Evolutionary conservation across 179 eudicot species (phyloP), one percentile per base, ranked within the genome.

Genomic region (Drosera spatulata): DNA sequence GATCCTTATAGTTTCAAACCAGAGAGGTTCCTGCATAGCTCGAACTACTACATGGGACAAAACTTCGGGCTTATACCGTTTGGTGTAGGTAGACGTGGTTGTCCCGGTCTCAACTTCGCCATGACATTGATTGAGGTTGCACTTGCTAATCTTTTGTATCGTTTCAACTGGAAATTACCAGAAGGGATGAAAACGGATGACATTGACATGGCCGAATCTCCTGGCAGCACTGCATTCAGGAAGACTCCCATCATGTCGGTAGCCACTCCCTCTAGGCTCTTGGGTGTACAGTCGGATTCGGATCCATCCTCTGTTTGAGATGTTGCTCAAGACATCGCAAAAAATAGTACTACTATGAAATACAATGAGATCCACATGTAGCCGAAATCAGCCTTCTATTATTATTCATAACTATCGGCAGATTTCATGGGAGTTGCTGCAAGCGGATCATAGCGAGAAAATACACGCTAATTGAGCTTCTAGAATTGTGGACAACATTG

Each of bases 71-170:
- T 50, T 3, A 69, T 77, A 43, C 77, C 72, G 0, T 78, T 77
- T 64, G 76, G 74, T 2, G 57, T 62, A 0, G 82, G 82, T 0
- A 70, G 78, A 58, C 51, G 78, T 50, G 63, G 65, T 8, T 77
- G 81, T 49, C 81, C 78, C 0, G 78, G 75, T 2, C 47, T 61
- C 4, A 39, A 47, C 2, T 71, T 73, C 68, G 64, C 55, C 2
- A 6, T 56, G 0, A 60, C 52, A 2, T 41, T 13, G 10, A 53
- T 45, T 4, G 75, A 77, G 72, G 15, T 73, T 9, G 60, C 55
- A 15, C 1, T 71, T 50, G 75, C 82, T 7, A 67, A 40, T 22
- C 69, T 72, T 11, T 47, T 57, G 53, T 11, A 57, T 10, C 56
- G 46, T 44, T 71, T 71, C 41, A 59, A 66, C n/a, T 65, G 74